Conservation (phyloP, 129 eudicot species). For the Lactuca sativa region DNA sequence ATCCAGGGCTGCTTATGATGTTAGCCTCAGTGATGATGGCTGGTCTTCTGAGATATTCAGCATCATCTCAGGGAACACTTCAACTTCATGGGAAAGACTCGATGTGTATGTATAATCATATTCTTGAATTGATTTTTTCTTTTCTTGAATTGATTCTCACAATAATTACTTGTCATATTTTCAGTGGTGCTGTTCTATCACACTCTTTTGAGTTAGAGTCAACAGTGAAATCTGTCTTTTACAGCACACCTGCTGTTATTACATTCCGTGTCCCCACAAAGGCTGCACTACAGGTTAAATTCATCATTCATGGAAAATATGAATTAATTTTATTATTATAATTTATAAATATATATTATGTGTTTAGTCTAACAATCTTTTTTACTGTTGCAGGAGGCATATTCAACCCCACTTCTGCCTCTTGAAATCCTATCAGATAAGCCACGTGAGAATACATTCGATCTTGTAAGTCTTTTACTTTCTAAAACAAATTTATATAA, state of each 20-base stretch:
- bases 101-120: conserved; percentile 65
- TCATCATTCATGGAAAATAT: neutral
- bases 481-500: neutral
- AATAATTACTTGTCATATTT: conserved; percentile 6
- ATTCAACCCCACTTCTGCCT: conserved; percentile 77
- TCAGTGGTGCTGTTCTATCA: conserved; percentile 69
- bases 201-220: conserved; percentile 86
- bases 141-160: conserved; percentile 3
- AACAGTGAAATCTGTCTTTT: conserved; percentile 50
- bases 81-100: conserved; percentile 90
- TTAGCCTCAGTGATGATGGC: conserved; percentile 71
- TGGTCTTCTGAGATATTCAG: conserved; percentile 67
- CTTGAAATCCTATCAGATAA: conserved; percentile 74
- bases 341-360: neutral
- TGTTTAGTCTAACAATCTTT: neutral
- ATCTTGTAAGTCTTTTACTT: conserved; percentile 46
- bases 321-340: neutral
- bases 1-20: conserved; percentile 87
- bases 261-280: conserved; percentile 82
- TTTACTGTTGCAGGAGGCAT: conserved; percentile 61
- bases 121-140: neutral
- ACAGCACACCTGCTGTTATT: conserved; percentile 80
- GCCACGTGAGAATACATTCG: conserved; percentile 61
- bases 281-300: conserved; percentile 69
- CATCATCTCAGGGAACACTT: conserved; percentile 65